These are phyloP conservation scores for Crinitomyces ghanaensis DNA, from an alignment of 805 yeast species.

Conservation along the genomic window DNA sequence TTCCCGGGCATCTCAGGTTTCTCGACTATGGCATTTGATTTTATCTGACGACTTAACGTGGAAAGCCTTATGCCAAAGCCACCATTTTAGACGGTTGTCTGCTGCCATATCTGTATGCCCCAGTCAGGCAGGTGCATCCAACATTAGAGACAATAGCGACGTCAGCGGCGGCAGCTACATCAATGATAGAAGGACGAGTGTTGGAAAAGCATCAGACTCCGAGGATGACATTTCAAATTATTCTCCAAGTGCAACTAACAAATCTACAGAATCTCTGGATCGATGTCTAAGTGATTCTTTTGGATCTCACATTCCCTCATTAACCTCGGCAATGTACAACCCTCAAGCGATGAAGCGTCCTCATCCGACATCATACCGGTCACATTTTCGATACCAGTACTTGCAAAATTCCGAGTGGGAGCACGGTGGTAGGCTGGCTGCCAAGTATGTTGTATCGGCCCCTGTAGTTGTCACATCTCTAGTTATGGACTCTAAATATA, in stretches of 20 bases:
- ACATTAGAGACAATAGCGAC: constrained; percentile 4
- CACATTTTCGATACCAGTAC: constrained; percentile 31
- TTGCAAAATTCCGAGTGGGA: constrained; percentile 31
- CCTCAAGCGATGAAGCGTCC: constrained; percentile 11
- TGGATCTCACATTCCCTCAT: no score
- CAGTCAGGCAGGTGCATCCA: no score
- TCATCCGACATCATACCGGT: constrained; percentile 27
- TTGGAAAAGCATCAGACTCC: no score
- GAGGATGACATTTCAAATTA: no score
- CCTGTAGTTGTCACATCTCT: constrained; percentile 32
- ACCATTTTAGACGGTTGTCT: constrained; percentile 27
- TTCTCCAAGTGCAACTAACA: no score
- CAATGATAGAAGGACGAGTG: no score
- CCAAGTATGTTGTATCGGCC: constrained; percentile 26
- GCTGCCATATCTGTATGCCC: constrained; percentile 26
- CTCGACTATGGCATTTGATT: constrained; percentile 56
- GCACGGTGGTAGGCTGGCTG: constrained; percentile 30
- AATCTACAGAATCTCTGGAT: no score
- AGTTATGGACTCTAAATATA: constrained; percentile 26
- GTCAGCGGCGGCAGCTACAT: no score
- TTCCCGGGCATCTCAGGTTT: constrained; percentile 88
- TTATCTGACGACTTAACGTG: constrained; percentile 33
- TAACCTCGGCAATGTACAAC: constrained; percentile 11
- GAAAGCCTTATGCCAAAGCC: constrained; percentile 29
- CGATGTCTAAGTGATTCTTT: no score